phyloP scores from a whole-genome alignment of 495 filamentous ascomycete genomes.

The Aspergillus conjunctus region DNA sequence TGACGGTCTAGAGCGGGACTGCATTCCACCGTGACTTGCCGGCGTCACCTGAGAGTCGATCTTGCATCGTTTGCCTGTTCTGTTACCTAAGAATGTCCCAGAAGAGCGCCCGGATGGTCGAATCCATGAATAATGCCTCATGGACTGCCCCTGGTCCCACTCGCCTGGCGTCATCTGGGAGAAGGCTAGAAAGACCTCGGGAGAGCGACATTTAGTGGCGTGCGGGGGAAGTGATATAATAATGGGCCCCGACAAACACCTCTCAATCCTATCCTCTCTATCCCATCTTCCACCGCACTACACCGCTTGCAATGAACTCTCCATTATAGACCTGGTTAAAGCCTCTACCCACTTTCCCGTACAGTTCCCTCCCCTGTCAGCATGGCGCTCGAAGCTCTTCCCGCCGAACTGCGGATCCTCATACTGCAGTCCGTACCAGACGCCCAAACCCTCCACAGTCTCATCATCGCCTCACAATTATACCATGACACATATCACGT shows the following conservation, averaged over 20 bases:
- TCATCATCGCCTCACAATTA: conserved; percentile 17
- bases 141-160: not conserved
- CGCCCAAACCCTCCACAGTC: conserved; percentile 10
- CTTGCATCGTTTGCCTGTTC: not conserved
- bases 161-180: not conserved
- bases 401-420: conserved; percentile 22
- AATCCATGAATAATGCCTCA: not conserved
- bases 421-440: conserved; percentile 18
- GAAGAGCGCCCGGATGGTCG: too few relatives aligned
- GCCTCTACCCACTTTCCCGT: not conserved
- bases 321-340: not conserved
- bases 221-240: not conserved
- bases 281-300: too few relatives aligned
- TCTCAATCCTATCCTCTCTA: not conserved
- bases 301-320: not conserved
- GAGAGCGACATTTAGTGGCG: not conserved
- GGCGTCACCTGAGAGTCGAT: not conserved
- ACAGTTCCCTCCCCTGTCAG: not conserved
- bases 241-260: not conserved
- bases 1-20: not conserved
- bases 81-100: not conserved
- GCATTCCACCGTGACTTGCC: not conserved
- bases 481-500: conserved; percentile 20
- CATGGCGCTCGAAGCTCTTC: conserved; percentile 21
- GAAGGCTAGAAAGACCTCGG: not conserved